Evolutionary conservation across 305 asterid species (phyloP).

Genomic region (Fraxinus angustifolia): DNA sequence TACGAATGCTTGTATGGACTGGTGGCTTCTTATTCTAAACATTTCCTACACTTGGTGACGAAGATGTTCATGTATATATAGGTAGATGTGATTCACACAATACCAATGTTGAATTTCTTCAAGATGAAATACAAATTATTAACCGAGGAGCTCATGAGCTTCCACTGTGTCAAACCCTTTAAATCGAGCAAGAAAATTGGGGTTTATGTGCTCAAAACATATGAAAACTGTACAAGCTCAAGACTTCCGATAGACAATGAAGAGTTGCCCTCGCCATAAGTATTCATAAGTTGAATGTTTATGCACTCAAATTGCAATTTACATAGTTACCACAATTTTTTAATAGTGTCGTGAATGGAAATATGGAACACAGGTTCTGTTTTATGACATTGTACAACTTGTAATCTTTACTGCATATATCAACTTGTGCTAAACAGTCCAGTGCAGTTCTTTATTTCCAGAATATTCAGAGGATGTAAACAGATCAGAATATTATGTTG

Average conservation of each 20-base stretch:
- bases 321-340: not conserved
- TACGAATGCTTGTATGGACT: not conserved
- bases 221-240: not conserved
- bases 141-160: not conserved
- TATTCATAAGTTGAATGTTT: not conserved
- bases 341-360: not conserved
- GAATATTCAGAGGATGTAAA: not conserved
- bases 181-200: not conserved
- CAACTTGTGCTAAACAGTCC: not conserved
- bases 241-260: not conserved
- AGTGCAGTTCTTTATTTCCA: conserved; percentile 25
- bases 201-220: not conserved
- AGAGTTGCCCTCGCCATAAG: not conserved
- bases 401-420: not conserved
- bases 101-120: not conserved
- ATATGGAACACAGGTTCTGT: not conserved
- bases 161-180: not conserved
- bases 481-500: not conserved
- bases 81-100: not conserved
- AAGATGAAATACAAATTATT: not conserved
- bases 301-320: not conserved
- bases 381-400: not conserved
- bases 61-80: not conserved
- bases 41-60: not conserved
- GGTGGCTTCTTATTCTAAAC: not conserved